phyloP scores from a whole-genome alignment of 768 basidiomycete species.

The Chalciporus chontae region DNA sequence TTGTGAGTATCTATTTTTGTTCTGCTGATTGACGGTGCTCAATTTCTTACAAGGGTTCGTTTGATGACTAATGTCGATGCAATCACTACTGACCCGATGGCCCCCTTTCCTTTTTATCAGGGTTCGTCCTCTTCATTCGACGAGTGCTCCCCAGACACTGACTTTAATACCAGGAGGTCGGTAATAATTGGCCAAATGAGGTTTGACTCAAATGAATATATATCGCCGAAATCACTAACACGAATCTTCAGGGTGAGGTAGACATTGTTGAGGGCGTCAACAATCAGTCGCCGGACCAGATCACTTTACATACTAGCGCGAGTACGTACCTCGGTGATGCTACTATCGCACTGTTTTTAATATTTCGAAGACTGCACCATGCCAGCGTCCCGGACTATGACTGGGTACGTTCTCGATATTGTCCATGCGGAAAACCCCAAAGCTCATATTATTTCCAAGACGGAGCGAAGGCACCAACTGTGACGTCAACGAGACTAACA shows the following conservation, averaged over 20 bases:
- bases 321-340: slow-evolving; percentile 7
- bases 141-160: neutral
- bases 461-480: slow-evolving; percentile 21
- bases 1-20: slow-evolving; percentile 22
- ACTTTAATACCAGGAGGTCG: slow-evolving; percentile 22
- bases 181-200: slow-evolving; percentile 23
- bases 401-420: slow-evolving; percentile 25
- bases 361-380: slow-evolving; percentile 26
- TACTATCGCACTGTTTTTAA: neutral
- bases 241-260: slow-evolving; percentile 23
- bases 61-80: neutral
- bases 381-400: slow-evolving; percentile 26
- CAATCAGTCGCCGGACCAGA: slow-evolving; percentile 23
- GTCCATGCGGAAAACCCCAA: neutral
- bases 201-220: slow-evolving; percentile 2
- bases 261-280: slow-evolving; percentile 36
- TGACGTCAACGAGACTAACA: slow-evolving; percentile 18
- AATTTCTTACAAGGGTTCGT: slow-evolving; percentile 24
- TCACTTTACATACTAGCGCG: slow-evolving; percentile 29
- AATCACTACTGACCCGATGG: neutral
- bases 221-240: neutral
- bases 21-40: neutral
- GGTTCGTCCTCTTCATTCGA: slow-evolving; percentile 14
- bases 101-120: slow-evolving; percentile 2
- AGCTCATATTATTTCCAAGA: slow-evolving; percentile 8